Conservation (phyloP, 805 yeast species). For the Helenozyma rhizophorensis region DNA sequence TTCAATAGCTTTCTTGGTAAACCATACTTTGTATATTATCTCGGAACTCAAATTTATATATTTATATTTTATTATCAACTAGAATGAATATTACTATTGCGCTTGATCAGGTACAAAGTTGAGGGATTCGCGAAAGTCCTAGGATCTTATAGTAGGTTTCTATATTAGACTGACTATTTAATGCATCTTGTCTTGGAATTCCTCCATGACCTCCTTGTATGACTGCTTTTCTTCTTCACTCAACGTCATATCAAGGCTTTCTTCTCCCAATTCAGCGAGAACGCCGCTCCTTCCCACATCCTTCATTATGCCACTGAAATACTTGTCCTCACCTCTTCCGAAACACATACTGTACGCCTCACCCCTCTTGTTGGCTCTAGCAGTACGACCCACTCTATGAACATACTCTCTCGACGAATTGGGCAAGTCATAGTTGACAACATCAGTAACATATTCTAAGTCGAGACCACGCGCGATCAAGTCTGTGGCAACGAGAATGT, state of each 20-base stretch:
- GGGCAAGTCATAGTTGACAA: constrained; percentile 89
- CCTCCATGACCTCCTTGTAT: constrained; percentile 24
- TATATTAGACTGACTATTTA: no score
- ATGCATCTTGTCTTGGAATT: constrained; percentile 18
- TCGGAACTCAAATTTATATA: no score
- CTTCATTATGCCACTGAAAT: constrained; percentile 48
- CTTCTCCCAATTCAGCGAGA: constrained; percentile 14
- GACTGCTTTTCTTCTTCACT: constrained; percentile 20
- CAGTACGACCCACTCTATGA: constrained; percentile 96
- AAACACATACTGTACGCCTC: constrained; percentile 66
- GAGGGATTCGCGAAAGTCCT: no score
- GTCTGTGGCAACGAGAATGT: constrained; percentile 75
- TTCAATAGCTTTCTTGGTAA: no score
- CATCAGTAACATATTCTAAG: constrained; percentile 62
- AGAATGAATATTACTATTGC: no score
- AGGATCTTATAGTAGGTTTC: not conserved
- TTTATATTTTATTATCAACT: no score
- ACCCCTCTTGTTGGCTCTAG: constrained; percentile 84
- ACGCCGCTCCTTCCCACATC: constrained; percentile 42
- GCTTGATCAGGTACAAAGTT: no score
- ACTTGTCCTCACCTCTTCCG: constrained; percentile 74
- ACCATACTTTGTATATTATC: no score
- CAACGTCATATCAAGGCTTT: constrained; percentile 8
- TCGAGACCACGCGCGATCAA: constrained; percentile 95
- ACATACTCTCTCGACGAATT: constrained; percentile 85